Conservation (phyloP, 768 basidiomycete species). For the Psilocybe sp. region DNA sequence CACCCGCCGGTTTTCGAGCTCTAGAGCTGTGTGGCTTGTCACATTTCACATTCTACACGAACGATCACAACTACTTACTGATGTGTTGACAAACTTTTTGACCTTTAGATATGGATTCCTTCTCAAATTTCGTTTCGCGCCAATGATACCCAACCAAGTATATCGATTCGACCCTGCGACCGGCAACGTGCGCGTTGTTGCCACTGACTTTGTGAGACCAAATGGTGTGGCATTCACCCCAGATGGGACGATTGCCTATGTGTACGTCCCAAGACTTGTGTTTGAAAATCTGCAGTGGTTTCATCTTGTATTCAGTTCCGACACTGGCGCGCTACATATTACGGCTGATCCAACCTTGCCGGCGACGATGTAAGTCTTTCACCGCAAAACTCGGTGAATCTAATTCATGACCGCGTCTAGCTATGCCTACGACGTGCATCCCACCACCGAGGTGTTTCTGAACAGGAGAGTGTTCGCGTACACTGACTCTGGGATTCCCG, state of each 20-base stretch:
- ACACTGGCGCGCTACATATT: constrained; percentile 36
- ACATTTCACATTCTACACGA: too few species aligned
- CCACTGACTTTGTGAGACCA: constrained; percentile 64
- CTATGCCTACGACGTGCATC: constrained; percentile 66
- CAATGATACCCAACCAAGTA: constrained; percentile 68
- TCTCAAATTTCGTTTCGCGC: constrained; percentile 60
- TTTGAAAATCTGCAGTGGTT: not conserved
- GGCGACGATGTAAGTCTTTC: constrained; percentile 55
- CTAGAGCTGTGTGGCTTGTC: too few species aligned
- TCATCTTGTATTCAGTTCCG: constrained; percentile 30
- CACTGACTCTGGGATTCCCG: constrained; percentile 59
- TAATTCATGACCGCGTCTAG: constrained; percentile 24
- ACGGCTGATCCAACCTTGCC: constrained; percentile 50
- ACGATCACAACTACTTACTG: not conserved
- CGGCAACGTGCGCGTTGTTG: constrained; percentile 63
- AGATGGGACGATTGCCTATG: constrained; percentile 60
- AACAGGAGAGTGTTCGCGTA: constrained; percentile 67
- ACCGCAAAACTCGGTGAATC: not conserved
- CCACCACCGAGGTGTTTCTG: constrained; percentile 44
- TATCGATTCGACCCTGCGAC: constrained; percentile 71
- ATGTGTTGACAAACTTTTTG: not conserved
- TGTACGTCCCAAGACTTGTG: constrained; percentile 32
- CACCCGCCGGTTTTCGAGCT: too few species aligned
- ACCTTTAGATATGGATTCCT: constrained; percentile 55
- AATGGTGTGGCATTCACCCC: constrained; percentile 72